A percentile compares a stretch with the other conserved stretches of the same genome.
These are phyloP conservation scores for Furcasterigmium sp. DNA, from an alignment of 2,329 filamentous ascomycete species.

Conservation along the genomic window DNA sequence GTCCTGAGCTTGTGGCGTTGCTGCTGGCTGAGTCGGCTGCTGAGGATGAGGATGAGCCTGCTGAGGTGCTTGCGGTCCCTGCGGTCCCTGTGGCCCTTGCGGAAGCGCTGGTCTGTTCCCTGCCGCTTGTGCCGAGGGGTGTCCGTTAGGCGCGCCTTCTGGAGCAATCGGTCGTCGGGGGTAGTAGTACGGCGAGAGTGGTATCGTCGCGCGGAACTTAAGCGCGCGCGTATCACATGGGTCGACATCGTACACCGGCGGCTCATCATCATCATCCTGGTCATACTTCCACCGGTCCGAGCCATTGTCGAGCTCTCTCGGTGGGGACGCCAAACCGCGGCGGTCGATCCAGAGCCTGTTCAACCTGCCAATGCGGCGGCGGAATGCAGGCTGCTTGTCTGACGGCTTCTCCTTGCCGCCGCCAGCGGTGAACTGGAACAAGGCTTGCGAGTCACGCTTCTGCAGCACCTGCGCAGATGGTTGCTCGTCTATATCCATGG, in stretches of 20 bases:
- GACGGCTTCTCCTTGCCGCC: conserved; percentile 33
- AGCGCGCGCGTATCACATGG: conserved; percentile 57
- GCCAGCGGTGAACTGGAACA: conserved; percentile 40
- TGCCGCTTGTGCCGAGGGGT: conserved; percentile 6
- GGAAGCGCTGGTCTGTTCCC: conserved; percentile 14
- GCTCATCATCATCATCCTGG: conserved; percentile 77
- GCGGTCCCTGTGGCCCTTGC: conserved; percentile 10
- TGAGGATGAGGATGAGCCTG: conserved; percentile 20
- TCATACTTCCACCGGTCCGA: conserved; percentile 82
- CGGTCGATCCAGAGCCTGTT: conserved; percentile 87
- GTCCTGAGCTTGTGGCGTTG: conserved; percentile 5
- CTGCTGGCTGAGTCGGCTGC: conserved; percentile 2
- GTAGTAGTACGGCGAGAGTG: conserved; percentile 38
- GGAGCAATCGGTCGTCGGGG: conserved; percentile 28
- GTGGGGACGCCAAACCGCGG: conserved; percentile 56
- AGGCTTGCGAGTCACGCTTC: conserved; percentile 19
- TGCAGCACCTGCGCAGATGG: conserved; percentile 18
- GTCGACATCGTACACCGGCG: conserved; percentile 70
- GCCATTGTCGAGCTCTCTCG: conserved; percentile 37
- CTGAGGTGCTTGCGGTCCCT: conserved; percentile 12
- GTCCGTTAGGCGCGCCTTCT: conserved; percentile 14
- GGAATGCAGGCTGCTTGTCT: conserved; percentile 59
- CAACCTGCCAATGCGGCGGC: conserved; percentile 77
- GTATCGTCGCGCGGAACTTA: conserved; percentile 56
- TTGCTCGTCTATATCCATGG: conserved; percentile 50